phyloP scores from a whole-genome alignment of 306 rosid genomes.

The Cucurbita pepo region DNA sequence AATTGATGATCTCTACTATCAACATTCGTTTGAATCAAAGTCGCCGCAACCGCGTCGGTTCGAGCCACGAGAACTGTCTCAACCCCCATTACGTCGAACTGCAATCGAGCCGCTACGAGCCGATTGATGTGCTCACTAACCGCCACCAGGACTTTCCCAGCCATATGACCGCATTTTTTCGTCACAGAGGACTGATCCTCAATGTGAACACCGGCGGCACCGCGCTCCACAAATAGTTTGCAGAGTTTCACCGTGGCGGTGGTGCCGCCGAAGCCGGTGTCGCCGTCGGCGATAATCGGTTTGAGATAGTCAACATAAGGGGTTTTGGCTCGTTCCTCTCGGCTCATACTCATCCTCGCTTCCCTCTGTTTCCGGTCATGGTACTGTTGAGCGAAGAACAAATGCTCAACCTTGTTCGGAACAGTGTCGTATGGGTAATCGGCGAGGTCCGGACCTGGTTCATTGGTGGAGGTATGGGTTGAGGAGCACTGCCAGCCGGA shows the following conservation, averaged over 20 bases:
- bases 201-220: constrained; percentile 91
- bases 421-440: constrained; percentile 96
- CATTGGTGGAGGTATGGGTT: constrained; percentile 81
- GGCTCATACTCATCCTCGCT: constrained; percentile 64
- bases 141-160: constrained; percentile 76
- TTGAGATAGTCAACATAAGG: constrained; percentile 76
- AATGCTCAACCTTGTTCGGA: constrained; percentile 92
- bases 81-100: constrained; percentile 91
- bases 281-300: constrained; percentile 90
- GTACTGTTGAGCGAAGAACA: constrained; percentile 81
- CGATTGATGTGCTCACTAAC: constrained; percentile 73
- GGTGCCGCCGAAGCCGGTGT: constrained; percentile 77
- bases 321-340: constrained; percentile 65
- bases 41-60: constrained; percentile 77
- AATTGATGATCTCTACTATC: constrained; percentile 79
- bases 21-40: constrained; percentile 67
- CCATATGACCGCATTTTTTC: constrained; percentile 98
- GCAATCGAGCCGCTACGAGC: constrained; percentile 83
- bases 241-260: constrained; percentile 93
- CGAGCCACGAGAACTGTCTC: constrained; percentile 83
- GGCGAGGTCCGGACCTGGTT: constrained; percentile 95
- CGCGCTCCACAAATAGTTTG: constrained; percentile 89
- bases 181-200: constrained; percentile 89
- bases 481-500: constrained; percentile 98
- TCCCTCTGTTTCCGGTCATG: constrained; percentile 87